Conservation (phyloP, 2,329 filamentous ascomycete species). For the Chrysosphaeria jannelii region DNA sequence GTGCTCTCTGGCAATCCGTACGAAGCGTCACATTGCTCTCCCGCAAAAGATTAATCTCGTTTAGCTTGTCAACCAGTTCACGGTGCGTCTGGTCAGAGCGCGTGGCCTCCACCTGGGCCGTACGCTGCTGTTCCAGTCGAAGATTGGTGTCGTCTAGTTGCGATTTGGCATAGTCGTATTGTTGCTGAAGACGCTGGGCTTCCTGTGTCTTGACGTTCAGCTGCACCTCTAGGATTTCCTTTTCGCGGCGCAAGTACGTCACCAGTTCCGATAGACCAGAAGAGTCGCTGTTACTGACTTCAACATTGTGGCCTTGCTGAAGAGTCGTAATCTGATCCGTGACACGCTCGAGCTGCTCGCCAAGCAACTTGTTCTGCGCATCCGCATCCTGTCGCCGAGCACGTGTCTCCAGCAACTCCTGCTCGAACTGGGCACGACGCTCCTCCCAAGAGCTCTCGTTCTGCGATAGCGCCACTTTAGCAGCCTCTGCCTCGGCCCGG, state of each 20-base stretch:
- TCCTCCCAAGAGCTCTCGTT: conserved; percentile 75
- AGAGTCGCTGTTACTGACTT: conserved; percentile 24
- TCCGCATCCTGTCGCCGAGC: conserved; percentile 56
- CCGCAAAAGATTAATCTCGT: conserved; percentile 82
- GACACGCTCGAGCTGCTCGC: conserved; percentile 65
- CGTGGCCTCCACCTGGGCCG: conserved; percentile 40
- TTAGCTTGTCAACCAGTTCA: conserved; percentile 78
- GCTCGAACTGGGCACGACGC: conserved; percentile 49
- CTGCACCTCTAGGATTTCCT: conserved; percentile 94
- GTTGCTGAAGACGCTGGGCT: conserved; percentile 62
- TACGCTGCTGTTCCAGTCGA: conserved; percentile 73
- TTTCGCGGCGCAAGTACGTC: conserved; percentile 72
- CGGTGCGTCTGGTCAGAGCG: conserved; percentile 52
- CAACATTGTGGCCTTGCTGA: conserved; percentile 29
- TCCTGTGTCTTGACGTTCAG: conserved; percentile 74
- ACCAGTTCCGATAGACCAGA: conserved; percentile 75
- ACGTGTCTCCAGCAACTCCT: conserved; percentile 53
- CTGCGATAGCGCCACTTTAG: conserved; percentile 47
- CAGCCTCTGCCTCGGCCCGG: conserved; percentile 59
- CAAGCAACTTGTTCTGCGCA: conserved; percentile 70
- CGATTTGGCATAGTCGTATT: conserved; percentile 59
- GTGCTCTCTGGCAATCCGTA: conserved; percentile 54
- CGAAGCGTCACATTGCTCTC: conserved; percentile 83
- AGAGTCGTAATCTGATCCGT: conserved; percentile 49
- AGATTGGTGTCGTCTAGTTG: conserved; percentile 73